phyloP scores from a whole-genome alignment of 2,329 filamentous ascomycete genomes.

The Mycosphaerelloides madeirae region DNA sequence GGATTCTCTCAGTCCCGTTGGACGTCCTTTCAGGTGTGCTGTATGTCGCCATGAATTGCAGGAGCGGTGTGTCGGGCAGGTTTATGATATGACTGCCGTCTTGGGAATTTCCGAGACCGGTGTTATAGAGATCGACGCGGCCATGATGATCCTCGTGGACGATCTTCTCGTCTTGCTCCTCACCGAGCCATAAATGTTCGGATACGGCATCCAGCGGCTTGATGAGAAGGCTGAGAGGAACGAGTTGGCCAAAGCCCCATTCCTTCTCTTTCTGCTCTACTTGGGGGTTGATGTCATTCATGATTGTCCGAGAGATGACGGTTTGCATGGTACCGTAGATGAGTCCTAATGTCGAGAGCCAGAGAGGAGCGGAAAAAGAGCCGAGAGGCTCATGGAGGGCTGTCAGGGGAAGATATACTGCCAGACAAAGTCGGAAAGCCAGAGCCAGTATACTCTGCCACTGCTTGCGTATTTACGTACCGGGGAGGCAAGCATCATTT shows the following conservation, averaged over 20 bases:
- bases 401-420: slow-evolving; percentile 9
- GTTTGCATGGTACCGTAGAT: slow-evolving; percentile 25
- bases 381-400: slow-evolving; percentile 17
- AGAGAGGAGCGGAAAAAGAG: slow-evolving; percentile 24
- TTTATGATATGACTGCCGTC: background rate
- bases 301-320: slow-evolving; percentile 15
- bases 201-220: slow-evolving; percentile 22
- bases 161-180: slow-evolving; percentile 7
- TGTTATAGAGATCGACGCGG: slow-evolving; percentile 6
- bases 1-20: slow-evolving; percentile 8
- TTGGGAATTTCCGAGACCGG: slow-evolving; percentile 2
- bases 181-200: slow-evolving; percentile 15
- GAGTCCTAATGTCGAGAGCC: slow-evolving; percentile 20
- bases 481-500: slow-evolving; percentile 8
- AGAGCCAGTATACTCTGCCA: slow-evolving; percentile 5
- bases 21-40: slow-evolving; percentile 5
- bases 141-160: slow-evolving; percentile 5
- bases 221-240: slow-evolving; percentile 23
- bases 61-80: slow-evolving; percentile 5
- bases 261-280: slow-evolving; percentile 9
- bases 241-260: slow-evolving; percentile 22
- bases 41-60: slow-evolving; percentile 16
- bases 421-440: slow-evolving; percentile 13
- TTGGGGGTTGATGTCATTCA: slow-evolving; percentile 8
- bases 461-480: slow-evolving; percentile 11